Evolutionary conservation across 2,329 filamentous ascomycete genomes (phyloP).

Genomic region (Venturia oleaginea): DNA sequence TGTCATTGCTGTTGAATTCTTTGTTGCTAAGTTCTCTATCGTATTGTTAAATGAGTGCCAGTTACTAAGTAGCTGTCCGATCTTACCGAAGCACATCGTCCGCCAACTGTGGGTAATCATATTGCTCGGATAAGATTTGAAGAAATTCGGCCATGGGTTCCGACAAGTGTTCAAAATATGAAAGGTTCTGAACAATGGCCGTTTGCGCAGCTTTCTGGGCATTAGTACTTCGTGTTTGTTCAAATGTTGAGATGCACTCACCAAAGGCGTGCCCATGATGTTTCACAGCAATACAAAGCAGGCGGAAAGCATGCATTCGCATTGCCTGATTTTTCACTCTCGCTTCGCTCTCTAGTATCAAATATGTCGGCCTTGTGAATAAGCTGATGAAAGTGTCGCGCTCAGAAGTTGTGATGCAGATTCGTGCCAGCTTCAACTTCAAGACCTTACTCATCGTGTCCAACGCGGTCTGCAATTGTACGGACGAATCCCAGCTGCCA

Average conservation of each 20-base stretch:
- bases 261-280: constrained; percentile 96
- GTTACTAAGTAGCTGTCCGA: background rate
- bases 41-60: constrained; percentile 18
- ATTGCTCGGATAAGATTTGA: constrained; percentile 91
- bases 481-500: constrained; percentile 76
- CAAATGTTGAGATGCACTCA: constrained; percentile 33
- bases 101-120: constrained; percentile 90
- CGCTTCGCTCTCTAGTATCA: constrained; percentile 89
- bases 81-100: constrained; percentile 70
- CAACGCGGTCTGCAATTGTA: constrained; percentile 78
- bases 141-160: constrained; percentile 98
- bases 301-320: constrained; percentile 95
- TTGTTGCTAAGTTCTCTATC: constrained; percentile 83
- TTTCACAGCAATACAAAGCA: constrained; percentile 92
- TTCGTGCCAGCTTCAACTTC: constrained; percentile 81
- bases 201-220: constrained; percentile 70
- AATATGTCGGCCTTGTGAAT: constrained; percentile 85
- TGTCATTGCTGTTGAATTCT: constrained; percentile 95
- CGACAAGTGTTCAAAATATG: constrained; percentile 97
- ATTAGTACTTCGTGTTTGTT: constrained; percentile 16
- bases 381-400: constrained; percentile 89
- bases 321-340: constrained; percentile 82
- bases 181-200: constrained; percentile 92
- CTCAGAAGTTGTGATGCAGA: constrained; percentile 94
- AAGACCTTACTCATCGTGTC: constrained; percentile 95